Base-by-base conservation (phyloP, 805 yeast species). In the Blastobotrys peoriensis region DNA sequence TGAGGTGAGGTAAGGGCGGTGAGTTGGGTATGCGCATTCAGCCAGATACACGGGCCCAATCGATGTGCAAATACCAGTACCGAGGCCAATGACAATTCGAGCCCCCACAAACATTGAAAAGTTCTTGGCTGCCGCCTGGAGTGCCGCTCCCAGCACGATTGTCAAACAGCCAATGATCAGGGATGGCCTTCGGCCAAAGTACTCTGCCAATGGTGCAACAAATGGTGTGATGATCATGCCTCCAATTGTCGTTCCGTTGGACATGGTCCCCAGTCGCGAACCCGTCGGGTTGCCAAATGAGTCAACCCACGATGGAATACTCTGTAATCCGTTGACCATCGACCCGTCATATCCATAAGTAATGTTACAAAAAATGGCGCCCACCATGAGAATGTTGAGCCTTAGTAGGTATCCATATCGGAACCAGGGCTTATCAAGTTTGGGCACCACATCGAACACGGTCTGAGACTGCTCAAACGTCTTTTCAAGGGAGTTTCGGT, bases 31-130 rank as follows among this genome's bases (percentile, higher is more conserved):
- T 34, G 86, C 74, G 63, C 83, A 79, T 62, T 83, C 85, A 34
- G 88, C 82, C 66, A 81, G 77, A 59, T 81, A 83, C 54, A 84
- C 66, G 40, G 91, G 87, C 22, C 82, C 83, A 46, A 81, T 49
- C 3, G 52, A 44, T 38, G 48, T 53, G 38, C 53, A 46, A 21
- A 50, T 33, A 21, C 60, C 59, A 18, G 50, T 49, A 3, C 62
- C 62, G 30, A 53, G 28, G 5, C 62, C 62, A 17, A 55, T 51
- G 27, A 78, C 58, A 40, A 78, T 75, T 66, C 91, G 71, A 22
- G 83, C 85, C 51, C 79, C 63, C 43, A 83, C 77, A 45, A 83
- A 78, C 55, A 79, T 83, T 34, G 82, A 83, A 51, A 78, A 38
- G 5, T 82, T 74, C 16, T 84, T 64, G 5, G 78, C 55, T 5